phyloP scores from a whole-genome alignment of 345 rosid species.

The Gossypium australe region DNA sequence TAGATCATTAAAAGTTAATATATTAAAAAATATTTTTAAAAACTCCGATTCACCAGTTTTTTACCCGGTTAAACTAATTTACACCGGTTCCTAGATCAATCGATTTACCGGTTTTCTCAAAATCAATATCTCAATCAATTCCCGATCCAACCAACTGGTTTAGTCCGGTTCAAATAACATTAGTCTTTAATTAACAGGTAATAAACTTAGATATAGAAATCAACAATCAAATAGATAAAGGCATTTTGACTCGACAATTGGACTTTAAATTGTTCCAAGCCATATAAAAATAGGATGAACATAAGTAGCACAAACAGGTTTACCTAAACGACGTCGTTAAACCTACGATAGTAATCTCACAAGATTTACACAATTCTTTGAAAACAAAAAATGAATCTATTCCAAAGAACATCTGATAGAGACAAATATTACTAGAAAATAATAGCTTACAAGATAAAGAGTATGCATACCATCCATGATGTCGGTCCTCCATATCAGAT shows the following conservation, averaged over 20 bases:
- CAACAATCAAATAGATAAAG: constrained; percentile 9
- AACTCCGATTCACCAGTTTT: too few species aligned
- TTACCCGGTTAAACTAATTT: too few species aligned
- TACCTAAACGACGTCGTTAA: background rate
- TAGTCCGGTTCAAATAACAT: too few species aligned
- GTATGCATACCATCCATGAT: background rate
- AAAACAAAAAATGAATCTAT: background rate
- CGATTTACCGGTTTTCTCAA: too few species aligned
- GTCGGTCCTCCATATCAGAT: background rate
- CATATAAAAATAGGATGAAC: background rate
- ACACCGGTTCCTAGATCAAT: too few species aligned
- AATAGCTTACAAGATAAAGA: background rate
- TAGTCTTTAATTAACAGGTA: too few species aligned
- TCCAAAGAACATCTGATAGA: background rate
- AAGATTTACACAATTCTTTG: constrained; percentile 2
- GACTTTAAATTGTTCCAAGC: background rate
- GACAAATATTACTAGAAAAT: background rate
- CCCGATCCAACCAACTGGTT: too few species aligned
- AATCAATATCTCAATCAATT: too few species aligned
- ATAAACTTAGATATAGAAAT: constrained; percentile 21
- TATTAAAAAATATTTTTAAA: too few species aligned
- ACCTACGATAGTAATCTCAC: background rate
- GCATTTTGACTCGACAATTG: background rate
- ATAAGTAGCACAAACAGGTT: background rate
- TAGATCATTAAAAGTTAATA: too few species aligned